A percentile compares a stretch with the other conserved stretches of the same genome.
phyloP scores from a whole-genome alignment of 176 grass and related monocot species.

The Miscanthus lutarioriparius region DNA sequence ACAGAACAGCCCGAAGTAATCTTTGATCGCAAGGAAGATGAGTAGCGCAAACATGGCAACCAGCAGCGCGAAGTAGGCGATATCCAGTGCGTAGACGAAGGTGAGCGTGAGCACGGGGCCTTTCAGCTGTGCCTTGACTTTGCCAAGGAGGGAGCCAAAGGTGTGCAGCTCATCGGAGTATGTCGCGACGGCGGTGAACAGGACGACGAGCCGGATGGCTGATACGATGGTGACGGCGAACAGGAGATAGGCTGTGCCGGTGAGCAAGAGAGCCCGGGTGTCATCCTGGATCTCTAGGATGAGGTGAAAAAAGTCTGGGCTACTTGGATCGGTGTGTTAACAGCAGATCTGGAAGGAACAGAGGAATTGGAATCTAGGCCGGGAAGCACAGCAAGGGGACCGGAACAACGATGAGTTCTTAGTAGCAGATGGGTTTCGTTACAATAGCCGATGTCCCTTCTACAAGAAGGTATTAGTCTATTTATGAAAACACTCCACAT shows the following conservation, averaged over 20 bases:
- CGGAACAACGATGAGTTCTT: too few relatives aligned
- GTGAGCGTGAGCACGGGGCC: not conserved
- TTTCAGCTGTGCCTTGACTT: not conserved
- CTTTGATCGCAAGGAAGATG: not conserved
- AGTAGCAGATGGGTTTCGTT: too few relatives aligned
- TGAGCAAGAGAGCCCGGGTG: not conserved
- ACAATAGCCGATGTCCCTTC: too few relatives aligned
- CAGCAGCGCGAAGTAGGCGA: not conserved
- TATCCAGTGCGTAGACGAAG: not conserved
- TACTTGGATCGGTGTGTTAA: not conserved
- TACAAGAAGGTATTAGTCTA: too few relatives aligned
- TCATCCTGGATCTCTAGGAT: not conserved
- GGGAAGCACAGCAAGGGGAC: too few relatives aligned
- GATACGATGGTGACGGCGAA: not conserved
- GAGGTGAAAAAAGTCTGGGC: not conserved
- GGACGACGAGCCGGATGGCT: not conserved
- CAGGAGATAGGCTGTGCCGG: not conserved
- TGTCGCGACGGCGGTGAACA: not conserved
- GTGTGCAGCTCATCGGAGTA: not conserved
- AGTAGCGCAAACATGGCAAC: not conserved
- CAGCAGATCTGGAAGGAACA: too few relatives aligned
- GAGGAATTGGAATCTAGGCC: too few relatives aligned
- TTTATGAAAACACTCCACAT: too few relatives aligned
- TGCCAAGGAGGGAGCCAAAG: not conserved
- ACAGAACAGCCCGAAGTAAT: not conserved